Conservation (phyloP, 345 rosid genomes). For the Lenwebbia sp. region DNA sequence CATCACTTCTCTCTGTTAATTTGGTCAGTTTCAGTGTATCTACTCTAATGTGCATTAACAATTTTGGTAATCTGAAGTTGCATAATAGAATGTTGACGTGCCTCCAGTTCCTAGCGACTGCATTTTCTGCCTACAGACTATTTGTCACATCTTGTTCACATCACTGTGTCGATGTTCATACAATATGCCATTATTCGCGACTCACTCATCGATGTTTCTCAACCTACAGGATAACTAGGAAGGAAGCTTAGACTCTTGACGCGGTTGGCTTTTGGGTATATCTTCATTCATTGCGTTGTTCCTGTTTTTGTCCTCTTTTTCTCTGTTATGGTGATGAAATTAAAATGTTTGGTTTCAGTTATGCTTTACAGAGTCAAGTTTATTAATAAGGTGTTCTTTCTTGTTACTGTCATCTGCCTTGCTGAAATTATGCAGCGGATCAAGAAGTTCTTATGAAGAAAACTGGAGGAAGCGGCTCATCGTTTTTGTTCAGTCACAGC, state of each 20-base stretch:
- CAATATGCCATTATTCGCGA: background rate
- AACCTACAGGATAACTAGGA: conserved; percentile 76
- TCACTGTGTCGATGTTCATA: background rate
- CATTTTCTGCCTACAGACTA: background rate
- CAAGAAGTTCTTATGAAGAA: background rate
- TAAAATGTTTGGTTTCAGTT: background rate
- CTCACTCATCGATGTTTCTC: background rate
- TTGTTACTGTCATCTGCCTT: background rate
- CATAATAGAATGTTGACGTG: background rate
- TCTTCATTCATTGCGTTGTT: background rate
- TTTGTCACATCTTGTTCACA: background rate
- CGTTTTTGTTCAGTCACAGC: background rate
- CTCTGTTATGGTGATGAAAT: background rate
- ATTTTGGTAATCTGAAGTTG: background rate
- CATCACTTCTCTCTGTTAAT: background rate
- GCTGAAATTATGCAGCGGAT: background rate
- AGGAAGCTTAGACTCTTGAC: conserved; percentile 57
- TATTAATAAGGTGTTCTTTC: background rate
- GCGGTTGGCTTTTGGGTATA: background rate
- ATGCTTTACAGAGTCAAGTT: background rate
- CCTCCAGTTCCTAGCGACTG: background rate
- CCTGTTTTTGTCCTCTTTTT: background rate
- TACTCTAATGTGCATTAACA: background rate
- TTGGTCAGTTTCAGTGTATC: background rate
- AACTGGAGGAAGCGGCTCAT: background rate